A percentile compares a stretch with the other conserved stretches of the same genome.
Conservation (phyloP, 768 basidiomycete species). For the Hygrophorus russula region DNA sequence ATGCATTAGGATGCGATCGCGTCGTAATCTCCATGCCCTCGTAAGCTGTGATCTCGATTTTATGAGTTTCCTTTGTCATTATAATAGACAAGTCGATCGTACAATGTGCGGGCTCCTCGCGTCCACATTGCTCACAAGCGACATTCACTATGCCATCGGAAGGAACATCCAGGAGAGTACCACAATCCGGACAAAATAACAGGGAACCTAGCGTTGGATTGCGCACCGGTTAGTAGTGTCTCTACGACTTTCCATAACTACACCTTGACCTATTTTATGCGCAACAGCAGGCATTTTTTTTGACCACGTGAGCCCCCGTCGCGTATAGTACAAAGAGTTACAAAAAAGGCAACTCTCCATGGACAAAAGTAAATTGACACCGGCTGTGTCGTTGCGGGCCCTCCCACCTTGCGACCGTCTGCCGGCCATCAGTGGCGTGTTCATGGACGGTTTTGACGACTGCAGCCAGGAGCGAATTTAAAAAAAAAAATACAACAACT, state of each 20-base stretch:
- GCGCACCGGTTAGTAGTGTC: not conserved
- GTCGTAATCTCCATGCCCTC: conserved; percentile 87
- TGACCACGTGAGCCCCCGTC: not conserved
- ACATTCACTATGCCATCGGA: conserved; percentile 63
- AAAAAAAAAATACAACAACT: no score
- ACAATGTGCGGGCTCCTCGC: conserved; percentile 85
- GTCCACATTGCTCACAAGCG: conserved; percentile 79
- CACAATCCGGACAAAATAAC: conserved; percentile 90
- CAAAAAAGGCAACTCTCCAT: no score
- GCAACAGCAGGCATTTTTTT: conserved; percentile 5
- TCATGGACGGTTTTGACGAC: no score
- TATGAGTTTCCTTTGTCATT: not conserved
- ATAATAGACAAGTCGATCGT: conserved; percentile 16
- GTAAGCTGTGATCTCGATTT: conserved; percentile 47
- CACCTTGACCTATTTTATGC: conserved; percentile 33
- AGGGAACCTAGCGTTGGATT: conserved; percentile 55
- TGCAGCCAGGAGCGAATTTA: no score
- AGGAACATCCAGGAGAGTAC: conserved; percentile 80
- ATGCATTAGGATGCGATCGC: conserved; percentile 86
- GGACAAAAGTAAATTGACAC: no score
- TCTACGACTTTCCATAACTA: not conserved
- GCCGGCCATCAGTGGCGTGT: no score
- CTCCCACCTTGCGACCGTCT: no score
- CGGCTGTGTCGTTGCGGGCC: no score
- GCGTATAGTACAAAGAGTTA: not conserved